Evolutionary conservation across 768 basidiomycete genomes (phyloP).

Genomic region (Gymnopilus junonius): DNA sequence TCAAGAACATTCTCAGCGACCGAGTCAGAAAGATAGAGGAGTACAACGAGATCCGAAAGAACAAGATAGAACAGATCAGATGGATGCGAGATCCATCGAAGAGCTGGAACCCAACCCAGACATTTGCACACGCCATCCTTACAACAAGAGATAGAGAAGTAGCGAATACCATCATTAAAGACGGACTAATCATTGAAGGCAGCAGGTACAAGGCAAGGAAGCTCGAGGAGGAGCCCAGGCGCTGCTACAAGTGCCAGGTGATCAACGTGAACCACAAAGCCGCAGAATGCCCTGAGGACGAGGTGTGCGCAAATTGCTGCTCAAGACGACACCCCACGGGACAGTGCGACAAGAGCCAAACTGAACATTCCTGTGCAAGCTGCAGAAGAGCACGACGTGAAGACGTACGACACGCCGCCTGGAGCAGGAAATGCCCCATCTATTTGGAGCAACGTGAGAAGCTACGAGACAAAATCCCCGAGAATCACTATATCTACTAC

Average conservation of each 20-base stretch:
- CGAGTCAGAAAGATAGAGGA: neutral
- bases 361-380: too few relatives aligned
- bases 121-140: conserved; percentile 3
- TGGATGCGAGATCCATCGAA: conserved; percentile 13
- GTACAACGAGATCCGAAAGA: neutral
- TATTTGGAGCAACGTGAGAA: neutral
- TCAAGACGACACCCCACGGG: conserved; percentile 2
- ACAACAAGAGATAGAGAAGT: neutral
- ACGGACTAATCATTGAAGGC: conserved; percentile 11
- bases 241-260: conserved; percentile 16
- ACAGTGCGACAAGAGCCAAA: neutral
- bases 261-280: conserved; percentile 9
- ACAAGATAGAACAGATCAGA: neutral
- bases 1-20: neutral
- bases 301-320: conserved; percentile 16
- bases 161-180: conserved; percentile 4
- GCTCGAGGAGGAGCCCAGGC: conserved; percentile 12
- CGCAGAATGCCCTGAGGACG: neutral
- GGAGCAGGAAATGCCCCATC: conserved; percentile 12
- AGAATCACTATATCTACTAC: conserved; percentile 10
- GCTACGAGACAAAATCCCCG: conserved; percentile 4
- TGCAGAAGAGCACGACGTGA: too few relatives aligned
- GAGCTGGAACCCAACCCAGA: conserved; percentile 10
- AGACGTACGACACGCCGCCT: conserved; percentile 5
- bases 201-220: conserved; percentile 1